Evolutionary conservation across 192 early-diverging fungal genomes (phyloP), one percentile per base, ranked within the genome.

Genomic region (Rhizoclosmatium sp.): DNA sequence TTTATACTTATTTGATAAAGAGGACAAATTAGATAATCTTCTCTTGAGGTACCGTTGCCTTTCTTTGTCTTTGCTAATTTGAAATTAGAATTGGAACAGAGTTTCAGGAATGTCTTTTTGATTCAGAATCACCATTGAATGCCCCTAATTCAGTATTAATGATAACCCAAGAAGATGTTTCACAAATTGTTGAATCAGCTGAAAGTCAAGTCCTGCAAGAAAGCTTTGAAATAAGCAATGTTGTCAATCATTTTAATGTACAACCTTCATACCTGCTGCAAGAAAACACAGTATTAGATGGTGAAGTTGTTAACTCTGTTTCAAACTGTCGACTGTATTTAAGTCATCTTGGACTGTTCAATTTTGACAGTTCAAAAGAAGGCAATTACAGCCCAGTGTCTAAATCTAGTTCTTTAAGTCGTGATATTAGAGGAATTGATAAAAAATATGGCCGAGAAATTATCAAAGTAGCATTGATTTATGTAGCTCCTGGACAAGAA

Each of bases 401-500:
- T 14, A 95, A 94, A 68, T 82, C 90, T 0, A 79, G 90, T 0
- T 82, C 89, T 0, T 80, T 96, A 21, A 86, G 81, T 66, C 80
- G 95, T 23, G 95, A 96, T 76, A 80, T 96, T 31, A 87, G 90
- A 70, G 93, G 91, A 23, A 81, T 96, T 16, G 95, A 96, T 80
- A 88, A 91, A 60, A 95, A 94, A 76, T 90, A 89, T 79, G 91
- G 91, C n/a, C 89, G 93, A 9, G 97, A 98, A 81, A 93, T 92
- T 0, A 88, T 96, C 78, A 98, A 99, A 72, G 82, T 98, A 59
- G 98, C 94, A 2, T 65, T 99, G 2, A 67, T 99, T 3, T 99
- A 99, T 86, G 95, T 99, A 41, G 96, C 89, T 0, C 87, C 89
- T 10, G 95, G 94, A 1, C 97, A 98, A 82, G 95, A 97, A 82